These are phyloP conservation scores for Cucurbita ficifolia DNA, from an alignment of 306 rosid species.

Conservation along the genomic window DNA sequence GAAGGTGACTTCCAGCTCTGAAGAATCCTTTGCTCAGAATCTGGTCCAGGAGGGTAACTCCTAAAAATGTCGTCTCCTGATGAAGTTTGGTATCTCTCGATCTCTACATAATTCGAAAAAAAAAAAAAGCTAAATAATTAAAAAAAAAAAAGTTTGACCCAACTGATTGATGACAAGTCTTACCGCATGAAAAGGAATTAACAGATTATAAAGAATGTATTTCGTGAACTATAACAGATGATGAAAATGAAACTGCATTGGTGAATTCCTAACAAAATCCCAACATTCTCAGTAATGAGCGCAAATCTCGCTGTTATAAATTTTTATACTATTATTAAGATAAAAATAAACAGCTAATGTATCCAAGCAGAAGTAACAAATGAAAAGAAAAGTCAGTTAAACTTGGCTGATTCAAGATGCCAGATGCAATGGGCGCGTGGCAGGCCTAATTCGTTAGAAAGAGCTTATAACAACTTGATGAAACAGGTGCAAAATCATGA, in stretches of 20 bases:
- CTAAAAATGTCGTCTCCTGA: constrained; percentile 76
- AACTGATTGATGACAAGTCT: background rate
- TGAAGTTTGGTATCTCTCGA: constrained; percentile 37
- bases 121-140: background rate
- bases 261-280: background rate
- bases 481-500: background rate
- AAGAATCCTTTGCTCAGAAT: constrained; percentile 75
- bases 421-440: background rate
- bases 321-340: background rate
- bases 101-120: constrained; percentile 26
- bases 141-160: background rate
- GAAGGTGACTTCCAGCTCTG: constrained; percentile 37
- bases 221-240: background rate
- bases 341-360: background rate
- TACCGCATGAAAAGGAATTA: background rate
- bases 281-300: background rate
- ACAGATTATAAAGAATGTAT: background rate
- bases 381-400: background rate
- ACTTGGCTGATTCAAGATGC: background rate
- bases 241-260: background rate
- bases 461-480: background rate
- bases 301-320: background rate
- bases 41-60: constrained; percentile 66
- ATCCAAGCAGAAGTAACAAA: background rate
- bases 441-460: background rate